These are phyloP conservation scores for Epichloe typhina DNA, from an alignment of 2,329 filamentous ascomycete species.

Conservation along the genomic window DNA sequence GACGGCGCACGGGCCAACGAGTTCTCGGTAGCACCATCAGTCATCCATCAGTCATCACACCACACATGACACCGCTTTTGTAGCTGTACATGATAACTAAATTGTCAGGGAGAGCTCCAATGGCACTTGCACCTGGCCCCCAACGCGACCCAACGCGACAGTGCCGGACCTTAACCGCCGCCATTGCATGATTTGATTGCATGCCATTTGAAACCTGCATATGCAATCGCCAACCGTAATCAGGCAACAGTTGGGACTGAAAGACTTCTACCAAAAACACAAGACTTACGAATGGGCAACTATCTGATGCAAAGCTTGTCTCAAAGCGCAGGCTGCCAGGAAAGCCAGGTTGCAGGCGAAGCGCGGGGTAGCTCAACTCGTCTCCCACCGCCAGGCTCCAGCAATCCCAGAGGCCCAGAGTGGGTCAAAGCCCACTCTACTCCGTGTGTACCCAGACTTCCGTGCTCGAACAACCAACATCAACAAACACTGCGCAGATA, in stretches of 20 bases:
- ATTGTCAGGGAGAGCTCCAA: too few species aligned
- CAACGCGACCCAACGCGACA: background rate
- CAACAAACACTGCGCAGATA: background rate
- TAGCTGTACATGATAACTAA: too few species aligned
- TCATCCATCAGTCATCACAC: too few species aligned
- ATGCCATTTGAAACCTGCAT: background rate
- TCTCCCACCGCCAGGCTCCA: background rate
- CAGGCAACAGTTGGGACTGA: too few species aligned
- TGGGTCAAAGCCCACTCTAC: too few species aligned
- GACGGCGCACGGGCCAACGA: conserved; percentile 12
- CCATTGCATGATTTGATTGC: background rate
- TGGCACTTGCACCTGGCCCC: too few species aligned
- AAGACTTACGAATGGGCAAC: too few species aligned
- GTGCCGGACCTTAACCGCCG: background rate
- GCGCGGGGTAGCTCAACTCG: background rate
- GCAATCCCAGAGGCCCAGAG: background rate
- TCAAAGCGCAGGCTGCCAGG: too few species aligned
- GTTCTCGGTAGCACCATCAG: background rate
- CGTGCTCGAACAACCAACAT: background rate
- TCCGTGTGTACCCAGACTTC: background rate
- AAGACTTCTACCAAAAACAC: too few species aligned
- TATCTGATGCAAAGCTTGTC: too few species aligned
- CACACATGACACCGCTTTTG: too few species aligned
- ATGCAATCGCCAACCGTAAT: background rate
- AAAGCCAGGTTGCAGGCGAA: background rate